Evolutionary conservation across 2,329 filamentous ascomycete genomes (phyloP).

Genomic region (Dryadomyces sulphureus): DNA sequence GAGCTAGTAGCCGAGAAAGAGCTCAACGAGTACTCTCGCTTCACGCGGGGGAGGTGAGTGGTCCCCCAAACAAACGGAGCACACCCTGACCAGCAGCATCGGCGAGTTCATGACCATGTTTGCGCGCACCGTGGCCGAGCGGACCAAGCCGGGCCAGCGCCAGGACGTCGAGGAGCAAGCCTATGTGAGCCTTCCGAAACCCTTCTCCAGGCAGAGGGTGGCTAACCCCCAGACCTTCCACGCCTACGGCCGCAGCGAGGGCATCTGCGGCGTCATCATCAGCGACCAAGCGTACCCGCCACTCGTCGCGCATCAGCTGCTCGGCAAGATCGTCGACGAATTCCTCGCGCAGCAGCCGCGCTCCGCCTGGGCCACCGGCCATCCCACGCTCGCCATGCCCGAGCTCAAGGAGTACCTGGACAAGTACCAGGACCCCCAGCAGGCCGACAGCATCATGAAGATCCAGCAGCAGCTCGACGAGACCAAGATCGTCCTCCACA

Average conservation of each 20-base stretch:
- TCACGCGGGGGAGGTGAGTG: conserved; percentile 53
- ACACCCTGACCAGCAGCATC: conserved; percentile 13
- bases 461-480: conserved; percentile 95
- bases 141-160: conserved; percentile 62
- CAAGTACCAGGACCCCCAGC: conserved; percentile 68
- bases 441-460: conserved; percentile 86
- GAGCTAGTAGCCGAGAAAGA: conserved; percentile 48
- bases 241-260: conserved; percentile 60
- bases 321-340: conserved; percentile 77
- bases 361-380: conserved; percentile 45
- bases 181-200: not conserved
- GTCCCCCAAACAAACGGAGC: not conserved
- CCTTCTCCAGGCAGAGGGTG: not conserved
- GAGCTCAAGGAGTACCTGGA: conserved; percentile 62
- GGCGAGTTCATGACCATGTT: conserved; percentile 56
- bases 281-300: conserved; percentile 60
- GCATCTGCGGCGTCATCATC: conserved; percentile 63
- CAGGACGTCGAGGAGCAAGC: conserved; percentile 74
- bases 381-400: conserved; percentile 28
- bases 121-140: conserved; percentile 74
- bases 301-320: conserved; percentile 71
- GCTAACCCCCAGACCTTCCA: conserved; percentile 31
- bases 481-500: conserved; percentile 93
- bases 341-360: conserved; percentile 59
- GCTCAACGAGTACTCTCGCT: conserved; percentile 63